Conservation (phyloP, 495 filamentous ascomycete genomes). For the Penicillium roqueforti region DNA sequence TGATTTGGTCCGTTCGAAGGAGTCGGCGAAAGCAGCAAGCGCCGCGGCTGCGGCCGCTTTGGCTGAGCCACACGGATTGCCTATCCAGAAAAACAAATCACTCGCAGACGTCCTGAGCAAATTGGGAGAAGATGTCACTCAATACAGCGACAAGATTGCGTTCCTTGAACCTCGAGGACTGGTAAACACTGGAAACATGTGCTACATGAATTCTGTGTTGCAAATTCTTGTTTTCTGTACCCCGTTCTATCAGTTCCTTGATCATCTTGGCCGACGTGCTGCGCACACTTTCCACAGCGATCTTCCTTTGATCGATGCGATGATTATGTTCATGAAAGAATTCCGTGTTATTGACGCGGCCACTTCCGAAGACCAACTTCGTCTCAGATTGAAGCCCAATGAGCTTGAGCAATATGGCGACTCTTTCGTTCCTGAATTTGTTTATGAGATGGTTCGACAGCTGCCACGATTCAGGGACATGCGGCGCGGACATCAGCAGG, state of each 20-base stretch:
- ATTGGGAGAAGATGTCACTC: conserved; percentile 56
- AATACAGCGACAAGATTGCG: conserved; percentile 58
- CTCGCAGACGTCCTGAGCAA: conserved; percentile 67
- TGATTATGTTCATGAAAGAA: conserved; percentile 96
- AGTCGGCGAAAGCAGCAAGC: conserved; percentile 23
- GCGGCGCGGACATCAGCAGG: conserved; percentile 94
- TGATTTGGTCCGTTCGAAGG: conserved; percentile 61
- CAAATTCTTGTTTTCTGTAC: conserved; percentile 90
- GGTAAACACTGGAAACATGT: conserved; percentile 98
- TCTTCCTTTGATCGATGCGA: conserved; percentile 87
- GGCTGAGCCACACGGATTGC: conserved; percentile 43
- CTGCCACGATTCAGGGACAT: conserved; percentile 87
- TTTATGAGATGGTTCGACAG: conserved; percentile 86
- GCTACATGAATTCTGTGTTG: conserved; percentile 99
- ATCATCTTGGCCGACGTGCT: conserved; percentile 77
- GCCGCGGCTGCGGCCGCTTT: conserved; percentile 17
- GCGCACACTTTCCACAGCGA: conserved; percentile 91
- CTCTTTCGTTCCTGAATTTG: conserved; percentile 87
- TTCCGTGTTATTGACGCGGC: conserved; percentile 82
- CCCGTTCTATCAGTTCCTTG: conserved; percentile 91
- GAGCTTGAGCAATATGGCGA: conserved; percentile 91
- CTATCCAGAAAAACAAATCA: conserved; percentile 54
- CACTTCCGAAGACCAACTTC: conserved; percentile 66
- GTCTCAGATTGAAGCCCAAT: conserved; percentile 65
- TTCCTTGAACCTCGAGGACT: conserved; percentile 94